Evolutionary conservation across 495 filamentous ascomycete genomes (phyloP), one percentile per base, ranked within the genome.

Genomic region (Tetracladium setigerum): DNA sequence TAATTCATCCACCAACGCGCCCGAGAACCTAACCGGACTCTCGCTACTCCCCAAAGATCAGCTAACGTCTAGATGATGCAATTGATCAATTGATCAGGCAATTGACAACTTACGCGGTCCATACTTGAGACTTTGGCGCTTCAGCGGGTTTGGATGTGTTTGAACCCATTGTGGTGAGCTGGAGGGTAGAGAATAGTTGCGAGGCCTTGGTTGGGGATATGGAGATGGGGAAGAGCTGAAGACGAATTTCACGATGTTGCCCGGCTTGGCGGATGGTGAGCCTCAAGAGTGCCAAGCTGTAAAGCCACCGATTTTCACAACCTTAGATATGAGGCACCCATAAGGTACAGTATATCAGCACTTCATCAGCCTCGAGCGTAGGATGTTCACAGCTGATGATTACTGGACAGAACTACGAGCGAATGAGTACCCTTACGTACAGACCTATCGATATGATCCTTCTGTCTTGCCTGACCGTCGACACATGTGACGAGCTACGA

Each of bases 11-110:
- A 94, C 74, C 59, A 98, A 73, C 63, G 84, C 80, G 53, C 83
- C 79, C 45, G 90, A 95, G 68, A 96, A 89, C 55, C 86, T 82
- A 58, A 95, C 75, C 46, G 91, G 87, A 19, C 83, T 78, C 63
- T 86, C 75, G 59, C 91, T 96, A 63, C 19, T 19, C 35, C 16
- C 16, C 3, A 27, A 27, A 30, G 10, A 22, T 50, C 22, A 47
- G 45, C 42, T 34, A 41, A 13, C 18, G 19, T 30, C 12, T 31
- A 30, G 17, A 13, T 9, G 17, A 16, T 2, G 30, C 13, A 44
- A 30, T 14, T 10, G 1, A 22, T 39, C 44, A 38, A 38, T 35
- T 30, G 37, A 31, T 16, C 22, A 27, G 7, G 22, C 22, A 27
- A 27, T 27, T 27, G 22, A 46, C 7, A 32, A 43, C 38, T 42